Percentiles rank a stretch among this genome's conserved stretches.
These are phyloP conservation scores for Cronartium ribicola DNA, from an alignment of 1,284 basidiomycete species.

Conservation along the genomic window DNA sequence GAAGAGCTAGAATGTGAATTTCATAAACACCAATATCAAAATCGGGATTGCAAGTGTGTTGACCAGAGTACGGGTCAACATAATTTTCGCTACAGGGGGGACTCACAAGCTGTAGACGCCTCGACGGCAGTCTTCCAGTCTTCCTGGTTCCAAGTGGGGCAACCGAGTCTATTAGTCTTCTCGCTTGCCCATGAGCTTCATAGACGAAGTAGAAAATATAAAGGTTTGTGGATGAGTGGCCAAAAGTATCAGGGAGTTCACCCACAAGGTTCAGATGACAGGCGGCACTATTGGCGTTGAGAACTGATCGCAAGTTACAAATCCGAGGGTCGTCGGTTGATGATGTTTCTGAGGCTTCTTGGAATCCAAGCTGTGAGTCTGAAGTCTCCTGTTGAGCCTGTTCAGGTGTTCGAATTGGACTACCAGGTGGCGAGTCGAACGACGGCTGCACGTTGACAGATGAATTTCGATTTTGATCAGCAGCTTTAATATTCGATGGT, in stretches of 20 bases:
- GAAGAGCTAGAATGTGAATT: slow-evolving; percentile 61
- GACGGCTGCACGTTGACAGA: neutral
- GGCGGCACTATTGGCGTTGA: slow-evolving; percentile 75
- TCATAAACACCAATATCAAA: slow-evolving; percentile 1
- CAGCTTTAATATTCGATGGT: neutral
- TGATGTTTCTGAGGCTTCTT: neutral
- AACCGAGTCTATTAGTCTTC: slow-evolving; percentile 54
- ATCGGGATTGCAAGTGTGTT: neutral
- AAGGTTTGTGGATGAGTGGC: neutral
- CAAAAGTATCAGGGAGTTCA: slow-evolving; percentile 20
- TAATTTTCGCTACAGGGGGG: slow-evolving; percentile 7
- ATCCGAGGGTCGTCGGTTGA: neutral
- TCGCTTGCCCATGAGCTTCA: slow-evolving; percentile 56
- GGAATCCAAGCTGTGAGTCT: too few relatives aligned
- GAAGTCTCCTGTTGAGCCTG: neutral
- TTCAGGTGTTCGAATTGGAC: neutral
- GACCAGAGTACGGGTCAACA: slow-evolving; percentile 33
- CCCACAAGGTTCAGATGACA: slow-evolving; percentile 70
- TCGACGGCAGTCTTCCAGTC: slow-evolving; percentile 63
- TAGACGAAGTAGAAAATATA: slow-evolving; percentile 28
- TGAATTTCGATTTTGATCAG: neutral
- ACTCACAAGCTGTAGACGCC: slow-evolving; percentile 67
- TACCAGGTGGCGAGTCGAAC: neutral
- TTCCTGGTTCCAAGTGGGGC: slow-evolving; percentile 24
- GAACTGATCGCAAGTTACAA: slow-evolving; percentile 58